Evolutionary conservation across 148 eudicot species (phyloP).

Genomic region (Amaranthus cruentus): DNA sequence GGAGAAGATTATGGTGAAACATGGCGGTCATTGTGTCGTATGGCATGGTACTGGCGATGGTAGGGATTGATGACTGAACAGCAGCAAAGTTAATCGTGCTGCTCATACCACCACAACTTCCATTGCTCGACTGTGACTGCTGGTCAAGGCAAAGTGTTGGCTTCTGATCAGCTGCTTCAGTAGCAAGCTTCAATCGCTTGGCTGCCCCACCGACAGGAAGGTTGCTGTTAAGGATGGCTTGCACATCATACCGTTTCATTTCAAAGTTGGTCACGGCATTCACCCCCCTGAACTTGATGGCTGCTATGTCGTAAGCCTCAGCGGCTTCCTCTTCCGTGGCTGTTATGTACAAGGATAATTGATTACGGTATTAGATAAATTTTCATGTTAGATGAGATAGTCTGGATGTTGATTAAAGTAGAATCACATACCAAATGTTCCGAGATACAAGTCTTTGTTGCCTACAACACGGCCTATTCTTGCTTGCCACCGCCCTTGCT

Average conservation of each 20-base stretch:
- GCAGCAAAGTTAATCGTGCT: slow-evolving; percentile 50
- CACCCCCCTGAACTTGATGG: slow-evolving; percentile 69
- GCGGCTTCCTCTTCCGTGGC: slow-evolving; percentile 98
- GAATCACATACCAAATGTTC: slow-evolving; percentile 67
- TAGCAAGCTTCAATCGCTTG: slow-evolving; percentile 67
- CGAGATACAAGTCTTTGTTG: slow-evolving; percentile 89
- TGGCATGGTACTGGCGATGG: slow-evolving; percentile 29
- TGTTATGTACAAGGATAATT: slow-evolving; percentile 10
- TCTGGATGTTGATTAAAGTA: no score
- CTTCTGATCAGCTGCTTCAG: slow-evolving; percentile 48
- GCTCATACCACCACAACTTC: slow-evolving; percentile 27
- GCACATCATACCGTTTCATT: slow-evolving; percentile 87
- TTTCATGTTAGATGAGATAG: no score
- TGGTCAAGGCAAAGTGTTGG: slow-evolving; percentile 35
- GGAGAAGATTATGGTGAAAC: slow-evolving; percentile 58
- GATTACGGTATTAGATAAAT: no score
- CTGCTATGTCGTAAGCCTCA: slow-evolving; percentile 91
- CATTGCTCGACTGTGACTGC: slow-evolving; percentile 23
- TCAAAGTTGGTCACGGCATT: slow-evolving; percentile 93
- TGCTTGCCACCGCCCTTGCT: slow-evolving; percentile 99
- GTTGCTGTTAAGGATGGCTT: slow-evolving; percentile 69
- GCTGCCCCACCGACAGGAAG: slow-evolving; percentile 90
- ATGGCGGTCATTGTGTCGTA: slow-evolving; percentile 37
- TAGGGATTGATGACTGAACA: slow-evolving; percentile 31
- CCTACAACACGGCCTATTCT: slow-evolving; percentile 99